These are phyloP conservation scores for Ustilaginoidea virens DNA, from an alignment of 2,329 filamentous ascomycete genomes.

Conservation along the genomic window DNA sequence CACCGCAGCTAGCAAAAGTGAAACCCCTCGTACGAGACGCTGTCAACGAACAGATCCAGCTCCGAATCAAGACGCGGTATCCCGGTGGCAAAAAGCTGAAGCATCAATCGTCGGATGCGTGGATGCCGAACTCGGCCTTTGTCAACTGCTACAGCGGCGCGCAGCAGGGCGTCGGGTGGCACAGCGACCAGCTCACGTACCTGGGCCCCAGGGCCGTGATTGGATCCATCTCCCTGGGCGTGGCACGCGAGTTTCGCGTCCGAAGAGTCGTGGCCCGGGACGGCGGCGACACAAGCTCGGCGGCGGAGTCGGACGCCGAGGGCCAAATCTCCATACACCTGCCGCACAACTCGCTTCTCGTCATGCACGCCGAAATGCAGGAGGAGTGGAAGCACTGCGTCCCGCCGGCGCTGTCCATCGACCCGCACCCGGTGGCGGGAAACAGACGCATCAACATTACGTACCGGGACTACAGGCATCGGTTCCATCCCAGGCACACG, in stretches of 20 bases:
- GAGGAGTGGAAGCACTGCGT: conserved; percentile 93
- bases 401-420: conserved; percentile 56
- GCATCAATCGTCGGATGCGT: conserved; percentile 57
- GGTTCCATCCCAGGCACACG: conserved; percentile 61
- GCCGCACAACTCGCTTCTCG: conserved; percentile 80
- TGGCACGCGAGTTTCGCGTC: conserved; percentile 85
- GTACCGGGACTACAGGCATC: conserved; percentile 71
- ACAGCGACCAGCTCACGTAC: conserved; percentile 86
- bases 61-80: conserved; percentile 53
- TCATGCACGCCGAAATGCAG: conserved; percentile 98
- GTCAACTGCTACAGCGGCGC: conserved; percentile 87
- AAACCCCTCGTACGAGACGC: conserved; percentile 54
- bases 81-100: conserved; percentile 57
- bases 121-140: conserved; percentile 80
- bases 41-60: conserved; percentile 64
- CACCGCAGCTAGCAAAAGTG: conserved; percentile 56
- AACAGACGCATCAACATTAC: conserved; percentile 84
- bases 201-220: conserved; percentile 80
- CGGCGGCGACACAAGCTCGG: conserved; percentile 23
- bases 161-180: conserved; percentile 74
- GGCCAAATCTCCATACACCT: conserved; percentile 89
- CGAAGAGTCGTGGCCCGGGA: conserved; percentile 55
- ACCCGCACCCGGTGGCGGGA: conserved; percentile 69
- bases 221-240: conserved; percentile 77
- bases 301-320: conserved; percentile 43